Conservation (phyloP, 305 asterid species). For the Fraxinus dipetala region DNA sequence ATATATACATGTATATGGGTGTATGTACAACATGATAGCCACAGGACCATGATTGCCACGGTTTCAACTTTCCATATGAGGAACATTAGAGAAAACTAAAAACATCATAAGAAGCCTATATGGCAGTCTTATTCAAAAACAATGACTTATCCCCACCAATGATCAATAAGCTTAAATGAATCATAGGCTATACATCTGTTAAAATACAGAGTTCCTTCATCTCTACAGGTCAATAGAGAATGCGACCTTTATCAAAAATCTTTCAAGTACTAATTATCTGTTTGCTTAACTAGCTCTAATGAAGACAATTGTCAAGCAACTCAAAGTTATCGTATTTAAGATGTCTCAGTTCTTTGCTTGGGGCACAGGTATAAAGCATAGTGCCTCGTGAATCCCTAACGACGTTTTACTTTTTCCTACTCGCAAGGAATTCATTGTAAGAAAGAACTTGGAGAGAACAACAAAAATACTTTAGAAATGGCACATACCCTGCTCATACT, state of each 20-base stretch:
- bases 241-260: neutral
- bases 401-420: constrained; percentile 10
- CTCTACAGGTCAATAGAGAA: constrained; percentile 9
- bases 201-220: constrained; percentile 12
- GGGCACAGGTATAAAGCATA: constrained; percentile 1
- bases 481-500: constrained; percentile 57
- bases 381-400: neutral
- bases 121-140: neutral
- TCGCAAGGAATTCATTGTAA: constrained; percentile 12
- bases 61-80: constrained; percentile 18
- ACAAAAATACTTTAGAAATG: constrained; percentile 14
- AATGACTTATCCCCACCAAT: neutral
- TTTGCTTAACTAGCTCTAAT: neutral
- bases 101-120: neutral
- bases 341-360: constrained; percentile 5
- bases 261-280: neutral
- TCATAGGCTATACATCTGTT: neutral
- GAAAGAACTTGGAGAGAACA: constrained; percentile 12
- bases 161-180: neutral
- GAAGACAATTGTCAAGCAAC: neutral
- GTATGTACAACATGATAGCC: constrained; percentile 9
- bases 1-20: neutral
- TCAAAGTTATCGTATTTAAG: constrained; percentile 7
- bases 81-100: neutral
- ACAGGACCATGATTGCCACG: constrained; percentile 9